phyloP scores from a whole-genome alignment of 2,329 filamentous ascomycete species.

The Colletotrichum euphorbiae region DNA sequence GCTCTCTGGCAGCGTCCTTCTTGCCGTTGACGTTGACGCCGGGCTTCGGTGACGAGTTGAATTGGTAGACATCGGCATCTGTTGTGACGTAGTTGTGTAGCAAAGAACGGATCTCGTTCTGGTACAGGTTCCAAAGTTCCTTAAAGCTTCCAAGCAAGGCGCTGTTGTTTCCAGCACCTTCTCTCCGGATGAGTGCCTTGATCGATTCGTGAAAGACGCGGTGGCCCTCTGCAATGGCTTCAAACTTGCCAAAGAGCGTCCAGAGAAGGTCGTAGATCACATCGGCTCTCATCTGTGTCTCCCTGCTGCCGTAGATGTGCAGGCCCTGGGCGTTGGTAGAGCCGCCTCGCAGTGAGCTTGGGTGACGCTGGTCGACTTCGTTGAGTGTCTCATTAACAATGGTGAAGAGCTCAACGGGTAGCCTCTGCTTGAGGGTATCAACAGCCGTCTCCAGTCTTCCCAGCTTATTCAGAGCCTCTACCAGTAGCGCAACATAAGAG shows the following conservation, averaged over 20 bases:
- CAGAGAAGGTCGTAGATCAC: slow-evolving; percentile 92
- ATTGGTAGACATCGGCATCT: slow-evolving; percentile 80
- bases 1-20: slow-evolving; percentile 64
- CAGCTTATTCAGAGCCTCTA: slow-evolving; percentile 91
- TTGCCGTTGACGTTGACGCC: slow-evolving; percentile 59
- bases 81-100: slow-evolving; percentile 97
- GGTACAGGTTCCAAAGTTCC: slow-evolving; percentile 96
- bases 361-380: slow-evolving; percentile 92
- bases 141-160: slow-evolving; percentile 89
- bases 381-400: slow-evolving; percentile 96
- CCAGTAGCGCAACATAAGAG: slow-evolving; percentile 86
- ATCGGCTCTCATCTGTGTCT: slow-evolving; percentile 82
- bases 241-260: slow-evolving; percentile 95
- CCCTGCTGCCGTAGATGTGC: slow-evolving; percentile 73
- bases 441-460: slow-evolving; percentile 87
- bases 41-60: slow-evolving; percentile 65
- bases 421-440: slow-evolving; percentile 89
- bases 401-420: slow-evolving; percentile 92
- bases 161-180: slow-evolving; percentile 73
- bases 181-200: slow-evolving; percentile 84
- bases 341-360: slow-evolving; percentile 77
- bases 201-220: slow-evolving; percentile 94
- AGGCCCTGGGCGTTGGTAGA: slow-evolving; percentile 65
- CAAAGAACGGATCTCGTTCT: slow-evolving; percentile 95
- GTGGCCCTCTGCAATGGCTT: slow-evolving; percentile 95